A percentile compares a stretch with the other conserved stretches of the same genome.
These are phyloP conservation scores for Aspergillus persii DNA, from an alignment of 2,329 filamentous ascomycete species.

Conservation along the genomic window DNA sequence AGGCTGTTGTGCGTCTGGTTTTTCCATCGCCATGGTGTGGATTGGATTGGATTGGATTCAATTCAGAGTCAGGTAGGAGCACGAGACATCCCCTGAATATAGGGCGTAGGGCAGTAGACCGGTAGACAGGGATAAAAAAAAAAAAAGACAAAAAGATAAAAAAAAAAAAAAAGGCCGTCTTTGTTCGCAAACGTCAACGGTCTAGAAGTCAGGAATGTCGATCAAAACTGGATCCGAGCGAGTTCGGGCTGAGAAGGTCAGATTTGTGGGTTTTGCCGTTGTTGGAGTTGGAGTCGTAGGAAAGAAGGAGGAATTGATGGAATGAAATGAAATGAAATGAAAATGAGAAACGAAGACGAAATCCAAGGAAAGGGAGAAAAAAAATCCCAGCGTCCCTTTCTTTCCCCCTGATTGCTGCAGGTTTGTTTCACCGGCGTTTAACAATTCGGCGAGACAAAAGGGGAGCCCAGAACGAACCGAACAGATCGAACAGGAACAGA, in stretches of 20 bases:
- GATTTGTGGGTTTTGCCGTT: not conserved
- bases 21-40: slow-evolving; percentile 21
- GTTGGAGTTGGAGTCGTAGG: too few relatives aligned
- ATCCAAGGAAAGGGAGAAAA: too few relatives aligned
- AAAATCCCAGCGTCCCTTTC: not conserved
- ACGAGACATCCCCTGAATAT: not conserved
- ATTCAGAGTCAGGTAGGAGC: not conserved
- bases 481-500: not conserved
- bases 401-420: slow-evolving; percentile 19
- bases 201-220: not conserved
- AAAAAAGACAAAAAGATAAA: too few relatives aligned
- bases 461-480: not conserved
- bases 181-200: not conserved
- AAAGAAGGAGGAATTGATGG: too few relatives aligned
- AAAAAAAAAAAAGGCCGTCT: not conserved
- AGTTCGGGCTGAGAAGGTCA: not conserved
- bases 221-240: not conserved
- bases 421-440: slow-evolving; percentile 23
- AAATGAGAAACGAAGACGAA: too few relatives aligned
- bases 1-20: slow-evolving; percentile 13
- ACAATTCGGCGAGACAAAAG: slow-evolving; percentile 3
- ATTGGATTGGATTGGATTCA: not conserved
- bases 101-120: not conserved
- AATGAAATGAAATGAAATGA: too few relatives aligned
- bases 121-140: too few relatives aligned